Percentiles rank a stretch among this genome's conserved stretches.
phyloP scores from a whole-genome alignment of 208 protist species.

The Trypanosoma mega region DNA sequence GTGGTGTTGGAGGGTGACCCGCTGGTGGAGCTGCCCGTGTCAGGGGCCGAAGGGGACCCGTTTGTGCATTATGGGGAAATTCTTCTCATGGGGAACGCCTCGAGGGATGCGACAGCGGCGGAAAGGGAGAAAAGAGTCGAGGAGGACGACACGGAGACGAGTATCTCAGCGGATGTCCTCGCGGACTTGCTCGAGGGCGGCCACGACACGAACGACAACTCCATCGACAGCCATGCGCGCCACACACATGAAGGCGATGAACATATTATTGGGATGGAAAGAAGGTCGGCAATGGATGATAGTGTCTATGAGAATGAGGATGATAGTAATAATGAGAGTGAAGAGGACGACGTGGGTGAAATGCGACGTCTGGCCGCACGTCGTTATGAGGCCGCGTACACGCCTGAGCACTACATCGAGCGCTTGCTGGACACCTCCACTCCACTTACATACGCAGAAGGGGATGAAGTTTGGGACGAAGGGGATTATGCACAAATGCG shows the following conservation, averaged over 20 bases:
- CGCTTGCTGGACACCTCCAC: conserved; percentile 50
- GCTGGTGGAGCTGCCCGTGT: conserved; percentile 77
- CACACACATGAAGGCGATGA: not conserved
- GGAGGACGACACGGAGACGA: not conserved
- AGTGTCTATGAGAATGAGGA: conserved; percentile 17
- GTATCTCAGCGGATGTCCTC: not conserved
- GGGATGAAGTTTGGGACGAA: conserved; percentile 88
- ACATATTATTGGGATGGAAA: conserved; percentile 4
- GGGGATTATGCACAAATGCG: conserved; percentile 58
- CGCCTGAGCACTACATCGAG: conserved; percentile 66
- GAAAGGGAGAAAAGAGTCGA: conserved; percentile 11
- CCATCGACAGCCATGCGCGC: conserved; percentile 12
- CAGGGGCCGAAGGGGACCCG: conserved; percentile 61
- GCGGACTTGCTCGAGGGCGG: not conserved
- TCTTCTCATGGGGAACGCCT: conserved; percentile 37
- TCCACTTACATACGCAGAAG: conserved; percentile 78
- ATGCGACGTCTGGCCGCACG: conserved; percentile 22
- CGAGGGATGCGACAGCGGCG: not conserved
- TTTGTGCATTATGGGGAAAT: conserved; percentile 86
- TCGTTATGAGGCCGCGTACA: conserved; percentile 48
- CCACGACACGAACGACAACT: not conserved
- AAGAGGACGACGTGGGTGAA: conserved; percentile 18
- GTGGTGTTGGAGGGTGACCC: conserved; percentile 80
- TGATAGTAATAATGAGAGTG: conserved; percentile 9
- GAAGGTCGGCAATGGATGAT: not conserved